Conservation (phyloP, 257 asterid species). For the Solanum gracilifrons region DNA sequence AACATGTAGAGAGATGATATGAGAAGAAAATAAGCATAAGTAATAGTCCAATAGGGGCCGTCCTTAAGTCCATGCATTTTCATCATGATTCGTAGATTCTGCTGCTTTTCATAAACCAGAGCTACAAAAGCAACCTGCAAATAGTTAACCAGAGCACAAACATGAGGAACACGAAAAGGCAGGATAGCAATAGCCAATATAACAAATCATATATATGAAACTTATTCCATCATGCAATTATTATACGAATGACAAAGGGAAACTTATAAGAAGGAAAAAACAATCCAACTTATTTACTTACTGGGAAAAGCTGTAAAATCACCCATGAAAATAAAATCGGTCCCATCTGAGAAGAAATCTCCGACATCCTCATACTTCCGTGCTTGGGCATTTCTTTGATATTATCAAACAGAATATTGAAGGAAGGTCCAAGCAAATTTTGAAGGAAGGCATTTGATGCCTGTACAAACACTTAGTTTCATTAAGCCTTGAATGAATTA, state of each 20-base stretch:
- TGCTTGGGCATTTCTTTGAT: conserved; percentile 94
- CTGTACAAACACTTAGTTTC: conserved; percentile 28
- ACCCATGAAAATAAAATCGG: conserved; percentile 89
- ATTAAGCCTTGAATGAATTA: not conserved
- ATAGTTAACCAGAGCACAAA: not conserved
- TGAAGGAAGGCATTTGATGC: conserved; percentile 82
- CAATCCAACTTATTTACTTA: conserved; percentile 29
- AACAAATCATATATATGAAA: not conserved
- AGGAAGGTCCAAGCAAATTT: conserved; percentile 55
- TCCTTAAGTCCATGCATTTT: conserved; percentile 99
- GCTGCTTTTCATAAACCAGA: conserved; percentile 82
- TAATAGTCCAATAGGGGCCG: conserved; percentile 93
- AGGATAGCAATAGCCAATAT: not conserved
- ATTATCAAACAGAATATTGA: conserved; percentile 51
- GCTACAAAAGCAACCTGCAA: conserved; percentile 60
- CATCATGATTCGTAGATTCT: conserved; percentile 90
- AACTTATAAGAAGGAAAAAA: not conserved
- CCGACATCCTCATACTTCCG: conserved; percentile 49
- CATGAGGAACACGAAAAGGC: not conserved
- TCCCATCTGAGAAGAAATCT: conserved; percentile 80
- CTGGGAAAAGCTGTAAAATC: conserved; percentile 70
- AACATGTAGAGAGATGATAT: conserved; percentile 69
- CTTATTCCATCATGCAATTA: not conserved
- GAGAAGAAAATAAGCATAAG: conserved; percentile 81
- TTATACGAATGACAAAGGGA: not conserved